Conservation (phyloP, 352 stramenopile genomes). For the Phytopythium cucurbitacearum region DNA sequence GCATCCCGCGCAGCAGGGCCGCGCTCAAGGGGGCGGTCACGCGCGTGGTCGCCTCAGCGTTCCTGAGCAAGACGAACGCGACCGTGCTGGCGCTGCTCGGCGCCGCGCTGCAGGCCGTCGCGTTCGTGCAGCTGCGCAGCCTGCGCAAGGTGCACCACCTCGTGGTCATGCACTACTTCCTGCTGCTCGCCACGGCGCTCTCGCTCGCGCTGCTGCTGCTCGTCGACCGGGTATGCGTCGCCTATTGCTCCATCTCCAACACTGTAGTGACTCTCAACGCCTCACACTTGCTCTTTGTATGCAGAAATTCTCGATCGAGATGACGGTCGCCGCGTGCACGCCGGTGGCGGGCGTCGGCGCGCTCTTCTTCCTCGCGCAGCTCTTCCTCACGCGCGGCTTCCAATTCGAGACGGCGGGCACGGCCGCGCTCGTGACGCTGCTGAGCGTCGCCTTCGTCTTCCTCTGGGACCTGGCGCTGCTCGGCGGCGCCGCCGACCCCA, state of each 20-base stretch:
- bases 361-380: conserved; percentile 41
- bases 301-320: conserved; percentile 17
- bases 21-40: conserved; percentile 5
- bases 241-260: not conserved
- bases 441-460: conserved; percentile 55
- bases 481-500: conserved; percentile 29
- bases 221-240: conserved; percentile 17
- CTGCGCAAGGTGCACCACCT: conserved; percentile 46
- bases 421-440: conserved; percentile 39
- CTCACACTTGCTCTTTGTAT: not conserved
- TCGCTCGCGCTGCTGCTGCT: conserved; percentile 25
- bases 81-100: conserved; percentile 25
- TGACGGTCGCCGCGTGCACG: conserved; percentile 17
- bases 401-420: conserved; percentile 54
- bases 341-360: conserved; percentile 31
- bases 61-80: conserved; percentile 23
- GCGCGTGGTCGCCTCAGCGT: conserved; percentile 19
- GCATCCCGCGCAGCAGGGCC: conserved; percentile 6
- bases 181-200: conserved; percentile 34
- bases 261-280: not conserved
- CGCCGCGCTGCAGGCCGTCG: conserved; percentile 24
- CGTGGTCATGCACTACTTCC: conserved; percentile 60
- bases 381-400: conserved; percentile 58
- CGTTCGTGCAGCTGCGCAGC: conserved; percentile 39
- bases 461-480: conserved; percentile 40